Evolutionary conservation across 305 asterid species (phyloP), one percentile per base, ranked within the genome.

Genomic region (Andrographis paniculata): DNA sequence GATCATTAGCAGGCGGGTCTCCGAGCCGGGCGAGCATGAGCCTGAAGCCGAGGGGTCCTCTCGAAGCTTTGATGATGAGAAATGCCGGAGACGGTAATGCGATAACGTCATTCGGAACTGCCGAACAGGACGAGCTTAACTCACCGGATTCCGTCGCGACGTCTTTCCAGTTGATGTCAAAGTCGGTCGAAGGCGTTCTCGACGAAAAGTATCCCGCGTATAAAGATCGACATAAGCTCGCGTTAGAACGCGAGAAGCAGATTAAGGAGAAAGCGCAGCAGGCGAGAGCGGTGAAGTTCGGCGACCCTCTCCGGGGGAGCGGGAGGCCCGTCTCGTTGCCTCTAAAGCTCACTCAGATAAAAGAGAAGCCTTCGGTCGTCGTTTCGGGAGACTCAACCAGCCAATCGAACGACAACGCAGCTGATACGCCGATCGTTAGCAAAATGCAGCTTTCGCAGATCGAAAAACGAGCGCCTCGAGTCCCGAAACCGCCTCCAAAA

Each of bases 211-310:
- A 83, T 51, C 99, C 99, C 2, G 95, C 80, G 9, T 91, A 74
- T 51, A 91, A 87, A 70, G 99, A 91, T 35, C 68, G 95, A 58
- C 96, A 91, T 68, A 91, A 87, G 77, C 87, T 91, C 39, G 96
- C 99, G 0, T 56, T 82, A 36, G 96, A 89, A 57, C 76, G 96
- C 59, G 98, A 89, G 74, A 82, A 78, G 52, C 68, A 71, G 0
- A 69, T 89, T 40, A 89, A 86, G 74, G 92, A 76, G 60, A 89
- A 75, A 62, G 98, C 96, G 53, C 88, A 80, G 55, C 82, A 76
- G 44, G 98, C 98, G 20, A 78, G 98, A 63, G 78, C 82, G 30
- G 98, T 70, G 12, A 82, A 60, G 64, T 89, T 89, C 55, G 88
- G 80, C 49, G 91, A 73, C 56, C 62, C 72, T 43, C 65, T 74